These are phyloP conservation scores for Yarrowia bubula DNA, from an alignment of 805 yeast species.

Conservation along the genomic window DNA sequence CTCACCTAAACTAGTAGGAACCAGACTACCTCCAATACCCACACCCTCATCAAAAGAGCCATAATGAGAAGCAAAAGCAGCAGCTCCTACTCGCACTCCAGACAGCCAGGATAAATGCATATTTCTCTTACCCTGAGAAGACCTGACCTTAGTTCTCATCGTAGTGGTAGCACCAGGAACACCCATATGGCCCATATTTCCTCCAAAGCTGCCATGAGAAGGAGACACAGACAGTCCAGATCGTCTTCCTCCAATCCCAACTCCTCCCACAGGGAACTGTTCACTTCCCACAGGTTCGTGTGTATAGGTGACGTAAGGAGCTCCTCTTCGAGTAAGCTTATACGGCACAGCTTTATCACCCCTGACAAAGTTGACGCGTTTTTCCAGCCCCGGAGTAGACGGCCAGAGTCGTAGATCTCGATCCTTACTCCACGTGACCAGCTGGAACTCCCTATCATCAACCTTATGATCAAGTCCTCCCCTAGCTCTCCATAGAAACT, in stretches of 20 bases:
- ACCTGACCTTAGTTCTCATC: constrained; percentile 6
- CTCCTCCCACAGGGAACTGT: not conserved
- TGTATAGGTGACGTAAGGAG: constrained; percentile 50
- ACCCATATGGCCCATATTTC: not conserved
- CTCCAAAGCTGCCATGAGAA: not conserved
- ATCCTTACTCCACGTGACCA: constrained; percentile 93
- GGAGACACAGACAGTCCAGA: constrained; percentile 18
- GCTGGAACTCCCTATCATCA: constrained; percentile 79
- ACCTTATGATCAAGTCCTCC: constrained; percentile 45
- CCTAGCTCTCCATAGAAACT: constrained; percentile 81
- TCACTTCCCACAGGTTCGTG: constrained; percentile 46
- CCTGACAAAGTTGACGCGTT: constrained; percentile 45
- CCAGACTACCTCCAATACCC: not conserved
- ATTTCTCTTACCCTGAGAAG: constrained; percentile 11
- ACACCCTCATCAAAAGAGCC: constrained; percentile 28
- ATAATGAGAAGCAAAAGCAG: constrained; percentile 35
- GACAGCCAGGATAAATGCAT: constrained; percentile 84
- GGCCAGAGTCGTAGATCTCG: constrained; percentile 85
- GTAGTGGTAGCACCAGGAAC: not conserved
- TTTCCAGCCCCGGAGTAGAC: constrained; percentile 49
- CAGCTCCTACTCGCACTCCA: constrained; percentile 64
- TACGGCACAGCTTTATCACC: constrained; percentile 41
- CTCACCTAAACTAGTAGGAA: constrained; percentile 74
- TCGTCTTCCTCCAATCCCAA: constrained; percentile 1
- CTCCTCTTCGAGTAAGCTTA: constrained; percentile 44